Conservation (phyloP, 352 stramenopile species). For the Globisporangium radiosum region DNA sequence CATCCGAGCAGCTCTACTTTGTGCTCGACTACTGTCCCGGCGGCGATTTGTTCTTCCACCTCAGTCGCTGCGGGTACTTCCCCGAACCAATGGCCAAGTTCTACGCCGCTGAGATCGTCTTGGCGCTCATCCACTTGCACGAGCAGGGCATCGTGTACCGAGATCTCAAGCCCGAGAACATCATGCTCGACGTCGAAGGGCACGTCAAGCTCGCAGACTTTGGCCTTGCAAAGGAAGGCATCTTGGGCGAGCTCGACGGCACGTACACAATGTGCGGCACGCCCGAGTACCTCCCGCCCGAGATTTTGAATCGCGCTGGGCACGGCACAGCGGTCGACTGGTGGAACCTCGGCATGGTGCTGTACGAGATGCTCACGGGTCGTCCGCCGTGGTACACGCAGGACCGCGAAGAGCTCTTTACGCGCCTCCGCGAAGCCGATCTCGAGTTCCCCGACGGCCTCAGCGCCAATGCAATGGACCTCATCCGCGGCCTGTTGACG, state of each 20-base stretch:
- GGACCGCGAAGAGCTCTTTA: slow-evolving; percentile 71
- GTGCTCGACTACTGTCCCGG: slow-evolving; percentile 85
- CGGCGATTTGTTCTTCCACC: slow-evolving; percentile 79
- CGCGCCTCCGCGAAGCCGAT: slow-evolving; percentile 49
- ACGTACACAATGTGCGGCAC: slow-evolving; percentile 85
- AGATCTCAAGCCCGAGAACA: slow-evolving; percentile 83
- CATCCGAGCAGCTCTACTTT: slow-evolving; percentile 76
- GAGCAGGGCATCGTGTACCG: slow-evolving; percentile 80
- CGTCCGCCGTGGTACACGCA: slow-evolving; percentile 76
- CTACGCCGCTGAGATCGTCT: slow-evolving; percentile 79
- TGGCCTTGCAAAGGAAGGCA: slow-evolving; percentile 70
- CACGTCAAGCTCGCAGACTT: slow-evolving; percentile 83
- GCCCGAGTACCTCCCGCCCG: slow-evolving; percentile 78
- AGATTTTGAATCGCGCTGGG: slow-evolving; percentile 74
- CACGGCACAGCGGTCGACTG: slow-evolving; percentile 80
- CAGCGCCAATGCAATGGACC: slow-evolving; percentile 56
- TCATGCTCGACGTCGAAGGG: slow-evolving; percentile 82
- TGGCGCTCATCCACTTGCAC: slow-evolving; percentile 81
- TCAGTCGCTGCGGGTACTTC: slow-evolving; percentile 70
- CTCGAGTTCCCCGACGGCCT: slow-evolving; percentile 74
- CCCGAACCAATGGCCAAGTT: slow-evolving; percentile 81
- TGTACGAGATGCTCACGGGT: slow-evolving; percentile 82
- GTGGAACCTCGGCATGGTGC: slow-evolving; percentile 81
- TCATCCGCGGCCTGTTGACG: slow-evolving; percentile 85
- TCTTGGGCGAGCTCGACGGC: slow-evolving; percentile 59